Evolutionary conservation across 2,329 filamentous ascomycete genomes (phyloP).

Genomic region (Colletotrichum sp.): DNA sequence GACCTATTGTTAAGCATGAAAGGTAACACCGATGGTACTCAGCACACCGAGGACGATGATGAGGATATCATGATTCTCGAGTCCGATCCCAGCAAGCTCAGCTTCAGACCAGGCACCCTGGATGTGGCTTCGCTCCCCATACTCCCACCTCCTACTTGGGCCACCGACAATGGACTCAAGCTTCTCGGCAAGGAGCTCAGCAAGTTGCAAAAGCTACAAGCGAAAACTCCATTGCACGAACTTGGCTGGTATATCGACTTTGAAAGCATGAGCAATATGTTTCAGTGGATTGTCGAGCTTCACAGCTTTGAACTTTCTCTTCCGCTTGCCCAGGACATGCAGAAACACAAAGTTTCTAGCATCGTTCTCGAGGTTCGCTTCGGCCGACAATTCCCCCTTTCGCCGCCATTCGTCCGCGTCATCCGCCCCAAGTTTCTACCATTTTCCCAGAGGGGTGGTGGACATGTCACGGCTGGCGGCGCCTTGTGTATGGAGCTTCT

Average conservation of each 20-base stretch:
- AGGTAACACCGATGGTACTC: neutral
- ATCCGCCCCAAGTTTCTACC: constrained; percentile 80
- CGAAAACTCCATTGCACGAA: constrained; percentile 62
- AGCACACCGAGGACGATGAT: neutral
- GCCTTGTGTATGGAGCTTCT: constrained; percentile 86
- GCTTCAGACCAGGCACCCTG: constrained; percentile 72
- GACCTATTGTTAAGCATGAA: constrained; percentile 26
- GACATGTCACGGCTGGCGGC: constrained; percentile 84
- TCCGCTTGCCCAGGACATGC: constrained; percentile 79
- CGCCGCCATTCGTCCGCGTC: constrained; percentile 85
- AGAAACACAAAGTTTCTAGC: constrained; percentile 62
- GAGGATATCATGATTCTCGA: neutral
- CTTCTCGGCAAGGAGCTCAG: constrained; percentile 70
- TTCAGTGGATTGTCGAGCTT: constrained; percentile 91
- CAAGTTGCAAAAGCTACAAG: constrained; percentile 68
- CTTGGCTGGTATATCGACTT: constrained; percentile 86
- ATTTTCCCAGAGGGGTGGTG: constrained; percentile 77
- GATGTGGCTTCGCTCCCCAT: constrained; percentile 66
- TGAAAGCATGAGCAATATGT: constrained; percentile 72
- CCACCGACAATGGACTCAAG: constrained; percentile 64
- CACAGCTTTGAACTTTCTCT: constrained; percentile 78
- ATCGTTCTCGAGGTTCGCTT: constrained; percentile 86
- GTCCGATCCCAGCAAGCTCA: constrained; percentile 29
- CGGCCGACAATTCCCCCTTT: constrained; percentile 74
- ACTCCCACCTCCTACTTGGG: constrained; percentile 70